Conservation (phyloP, 1,139 yeast genomes). For the Blastobotrys proliferans region DNA sequence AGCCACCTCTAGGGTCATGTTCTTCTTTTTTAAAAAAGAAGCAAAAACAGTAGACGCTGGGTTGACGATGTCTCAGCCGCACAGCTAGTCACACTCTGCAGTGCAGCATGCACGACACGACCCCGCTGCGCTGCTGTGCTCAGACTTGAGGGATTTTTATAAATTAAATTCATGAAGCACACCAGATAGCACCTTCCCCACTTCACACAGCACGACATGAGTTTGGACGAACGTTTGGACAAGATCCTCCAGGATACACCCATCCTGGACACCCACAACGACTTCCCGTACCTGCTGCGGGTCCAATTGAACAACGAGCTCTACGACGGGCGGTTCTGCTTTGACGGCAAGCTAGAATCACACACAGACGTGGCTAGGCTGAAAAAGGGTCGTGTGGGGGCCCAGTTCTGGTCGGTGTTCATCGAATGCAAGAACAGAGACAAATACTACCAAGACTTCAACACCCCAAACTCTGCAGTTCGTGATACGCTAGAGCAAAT, state of each 20-base stretch:
- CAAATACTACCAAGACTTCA: conserved; percentile 19
- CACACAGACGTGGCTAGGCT: conserved; percentile 20
- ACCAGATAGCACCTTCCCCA: no score
- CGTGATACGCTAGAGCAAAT: conserved; percentile 53
- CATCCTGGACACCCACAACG: conserved; percentile 21
- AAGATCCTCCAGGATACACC: conserved; percentile 16
- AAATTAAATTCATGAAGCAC: no score
- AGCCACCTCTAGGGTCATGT: no score
- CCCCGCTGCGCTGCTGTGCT: neutral
- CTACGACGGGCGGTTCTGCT: conserved; percentile 13
- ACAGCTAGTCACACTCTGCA: no score
- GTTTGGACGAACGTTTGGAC: conserved; percentile 3
- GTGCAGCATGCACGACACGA: no score
- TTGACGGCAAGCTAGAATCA: conserved; percentile 16
- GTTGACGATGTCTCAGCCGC: no score
- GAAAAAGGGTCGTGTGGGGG: conserved; percentile 20
- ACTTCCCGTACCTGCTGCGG: conserved; percentile 19
- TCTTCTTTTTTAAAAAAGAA: no score
- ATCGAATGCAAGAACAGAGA: conserved; percentile 17
- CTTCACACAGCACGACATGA: no score
- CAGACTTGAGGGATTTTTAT: neutral
- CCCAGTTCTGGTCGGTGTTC: conserved; percentile 21
- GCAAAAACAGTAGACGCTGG: no score
- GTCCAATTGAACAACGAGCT: conserved; percentile 18
- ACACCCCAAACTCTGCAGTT: conserved; percentile 32